phyloP scores from a whole-genome alignment of 2,329 filamentous ascomycete species.

The Sporothrix curviconia region DNA sequence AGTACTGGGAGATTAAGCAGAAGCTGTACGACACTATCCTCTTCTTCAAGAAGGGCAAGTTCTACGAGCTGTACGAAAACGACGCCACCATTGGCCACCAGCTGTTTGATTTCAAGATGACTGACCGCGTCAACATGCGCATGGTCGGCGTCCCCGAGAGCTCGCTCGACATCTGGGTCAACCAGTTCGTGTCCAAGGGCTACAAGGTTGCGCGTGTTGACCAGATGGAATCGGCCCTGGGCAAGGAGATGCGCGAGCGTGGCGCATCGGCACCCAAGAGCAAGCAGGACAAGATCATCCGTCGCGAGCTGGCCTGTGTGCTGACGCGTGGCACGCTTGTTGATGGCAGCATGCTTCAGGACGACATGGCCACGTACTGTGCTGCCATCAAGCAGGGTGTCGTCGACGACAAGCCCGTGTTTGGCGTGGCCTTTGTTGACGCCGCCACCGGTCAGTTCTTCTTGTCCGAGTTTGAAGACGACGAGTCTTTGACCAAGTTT shows the following conservation, averaged over 20 bases:
- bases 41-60: constrained; percentile 99
- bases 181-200: constrained; percentile 96
- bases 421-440: constrained; percentile 90
- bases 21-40: constrained; percentile 97
- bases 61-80: constrained; percentile 97
- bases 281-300: constrained; percentile 89
- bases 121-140: constrained; percentile 96
- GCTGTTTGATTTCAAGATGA: constrained; percentile 94
- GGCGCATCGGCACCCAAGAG: constrained; percentile 54
- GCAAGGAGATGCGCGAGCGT: constrained; percentile 97
- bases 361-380: constrained; percentile 95
- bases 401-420: constrained; percentile 65
- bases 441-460: constrained; percentile 94
- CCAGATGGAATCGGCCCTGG: constrained; percentile 90
- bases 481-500: constrained; percentile 89
- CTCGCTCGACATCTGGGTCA: constrained; percentile 93
- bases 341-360: constrained; percentile 92
- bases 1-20: constrained; percentile 99
- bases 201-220: constrained; percentile 96
- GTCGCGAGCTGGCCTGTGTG: constrained; percentile 81
- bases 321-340: constrained; percentile 89
- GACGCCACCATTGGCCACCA: constrained; percentile 96
- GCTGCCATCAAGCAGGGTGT: constrained; percentile 80
- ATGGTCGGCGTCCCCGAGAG: constrained; percentile 98
- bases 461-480: constrained; percentile 85